Percentiles rank a stretch among this genome's conserved stretches.
Conservation (phyloP, 257 asterid genomes). For the Solanum pimpinellifolium region DNA sequence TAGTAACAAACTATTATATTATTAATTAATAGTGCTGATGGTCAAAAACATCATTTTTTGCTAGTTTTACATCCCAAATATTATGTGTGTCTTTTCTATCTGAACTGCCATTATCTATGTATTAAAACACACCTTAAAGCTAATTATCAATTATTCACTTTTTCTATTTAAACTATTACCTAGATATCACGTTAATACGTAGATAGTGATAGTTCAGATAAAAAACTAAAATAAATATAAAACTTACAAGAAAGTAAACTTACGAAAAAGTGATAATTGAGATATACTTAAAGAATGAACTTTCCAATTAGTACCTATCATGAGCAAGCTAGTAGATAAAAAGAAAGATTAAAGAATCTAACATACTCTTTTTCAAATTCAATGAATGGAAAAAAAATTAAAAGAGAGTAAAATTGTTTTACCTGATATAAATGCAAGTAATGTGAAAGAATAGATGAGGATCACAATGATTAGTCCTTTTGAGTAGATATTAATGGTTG, state of each 20-base stretch:
- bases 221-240: not conserved
- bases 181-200: not conserved
- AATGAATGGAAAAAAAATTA: not conserved
- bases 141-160: not conserved
- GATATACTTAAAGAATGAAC: not conserved
- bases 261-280: too few species aligned
- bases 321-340: not conserved
- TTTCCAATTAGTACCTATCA: not conserved
- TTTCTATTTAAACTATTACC: not conserved
- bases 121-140: not conserved
- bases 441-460: slow-evolving; percentile 26
- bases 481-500: not conserved
- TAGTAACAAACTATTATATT: not conserved
- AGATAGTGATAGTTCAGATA: not conserved
- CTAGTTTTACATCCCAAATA: not conserved
- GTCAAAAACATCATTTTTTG: not conserved
- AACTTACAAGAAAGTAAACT: not conserved
- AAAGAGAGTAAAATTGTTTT: not conserved
- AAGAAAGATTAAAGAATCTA: not conserved
- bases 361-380: not conserved
- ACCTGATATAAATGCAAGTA: slow-evolving; percentile 38
- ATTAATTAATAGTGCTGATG: not conserved
- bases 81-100: not conserved
- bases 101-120: not conserved
- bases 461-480: slow-evolving; percentile 15